Percentiles rank a stretch among this genome's conserved stretches.
These are phyloP conservation scores for Ambrosiella xylebori DNA, from an alignment of 2,329 filamentous ascomycete genomes.

Conservation along the genomic window DNA sequence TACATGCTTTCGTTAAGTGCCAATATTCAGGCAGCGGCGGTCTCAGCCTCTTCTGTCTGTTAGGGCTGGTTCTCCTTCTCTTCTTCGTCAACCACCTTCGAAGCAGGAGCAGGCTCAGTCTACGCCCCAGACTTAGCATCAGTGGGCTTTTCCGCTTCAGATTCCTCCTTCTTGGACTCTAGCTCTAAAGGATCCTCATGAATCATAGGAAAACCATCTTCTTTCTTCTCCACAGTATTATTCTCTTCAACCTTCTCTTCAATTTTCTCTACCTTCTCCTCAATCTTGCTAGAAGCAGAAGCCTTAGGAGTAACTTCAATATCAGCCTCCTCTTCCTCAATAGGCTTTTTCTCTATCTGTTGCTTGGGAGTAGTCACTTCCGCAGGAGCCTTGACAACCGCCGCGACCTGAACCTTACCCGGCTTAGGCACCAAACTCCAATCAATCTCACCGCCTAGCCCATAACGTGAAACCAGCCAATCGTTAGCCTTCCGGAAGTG, in stretches of 20 bases:
- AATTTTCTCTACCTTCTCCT: background rate
- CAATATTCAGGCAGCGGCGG: background rate
- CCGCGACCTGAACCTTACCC: constrained; percentile 17
- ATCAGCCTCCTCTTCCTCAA: constrained; percentile 12
- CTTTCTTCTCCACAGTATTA: background rate
- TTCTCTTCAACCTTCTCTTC: background rate
- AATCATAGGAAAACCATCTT: background rate
- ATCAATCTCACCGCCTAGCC: constrained; percentile 63
- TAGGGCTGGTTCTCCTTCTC: constrained; percentile 5
- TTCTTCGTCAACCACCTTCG: background rate
- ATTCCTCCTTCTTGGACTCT: constrained; percentile 10
- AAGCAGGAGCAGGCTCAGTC: background rate
- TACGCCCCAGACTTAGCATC: background rate
- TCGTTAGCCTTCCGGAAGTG: constrained; percentile 72
- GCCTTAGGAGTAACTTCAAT: constrained; percentile 9
- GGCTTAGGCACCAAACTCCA: constrained; percentile 43
- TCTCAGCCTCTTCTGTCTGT: background rate
- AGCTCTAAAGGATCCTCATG: constrained; percentile 2
- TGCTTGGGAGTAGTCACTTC: constrained; percentile 7
- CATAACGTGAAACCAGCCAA: constrained; percentile 68
- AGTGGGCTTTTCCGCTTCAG: background rate
- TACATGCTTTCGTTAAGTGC: background rate
- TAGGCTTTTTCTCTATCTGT: background rate
- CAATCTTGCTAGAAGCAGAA: constrained; percentile 6
- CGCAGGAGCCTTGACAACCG: constrained; percentile 13